These are phyloP conservation scores for Plantago major DNA, from an alignment of 257 asterid species.

Conservation along the genomic window DNA sequence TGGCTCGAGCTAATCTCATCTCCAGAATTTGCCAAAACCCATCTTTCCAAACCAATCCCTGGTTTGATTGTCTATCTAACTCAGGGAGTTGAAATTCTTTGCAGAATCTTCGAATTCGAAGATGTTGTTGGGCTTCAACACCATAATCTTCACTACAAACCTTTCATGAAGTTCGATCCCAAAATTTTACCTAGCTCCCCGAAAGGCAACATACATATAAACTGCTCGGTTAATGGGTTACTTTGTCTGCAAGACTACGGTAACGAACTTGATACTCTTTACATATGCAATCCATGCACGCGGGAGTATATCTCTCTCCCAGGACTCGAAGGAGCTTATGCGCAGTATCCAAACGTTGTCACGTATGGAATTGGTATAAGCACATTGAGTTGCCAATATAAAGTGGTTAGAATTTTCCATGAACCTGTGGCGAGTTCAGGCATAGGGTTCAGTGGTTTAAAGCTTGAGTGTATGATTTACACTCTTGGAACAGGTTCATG, in stretches of 20 bases:
- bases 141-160: slow-evolving; percentile 21
- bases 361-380: slow-evolving; percentile 43
- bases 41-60: slow-evolving; percentile 24
- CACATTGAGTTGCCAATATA: slow-evolving; percentile 14
- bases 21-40: slow-evolving; percentile 22
- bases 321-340: slow-evolving; percentile 1
- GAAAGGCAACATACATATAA: neutral
- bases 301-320: slow-evolving; percentile 29
- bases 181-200: neutral
- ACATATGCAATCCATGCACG: slow-evolving; percentile 39
- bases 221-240: slow-evolving; percentile 27
- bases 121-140: slow-evolving; percentile 7
- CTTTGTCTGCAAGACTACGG: slow-evolving; percentile 12
- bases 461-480: slow-evolving; percentile 32
- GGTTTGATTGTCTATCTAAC: slow-evolving; percentile 14
- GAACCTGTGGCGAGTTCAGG: neutral
- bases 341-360: slow-evolving; percentile 10
- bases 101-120: slow-evolving; percentile 19
- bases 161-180: slow-evolving; percentile 14
- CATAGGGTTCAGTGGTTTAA: too few species aligned
- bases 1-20: slow-evolving; percentile 23
- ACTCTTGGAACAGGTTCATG: slow-evolving; percentile 43
- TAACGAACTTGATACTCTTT: neutral
- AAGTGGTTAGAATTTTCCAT: slow-evolving; percentile 13
- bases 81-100: neutral